These are phyloP conservation scores for Ottelia alismoides DNA, from an alignment of 106 monocot species.

Conservation along the genomic window DNA sequence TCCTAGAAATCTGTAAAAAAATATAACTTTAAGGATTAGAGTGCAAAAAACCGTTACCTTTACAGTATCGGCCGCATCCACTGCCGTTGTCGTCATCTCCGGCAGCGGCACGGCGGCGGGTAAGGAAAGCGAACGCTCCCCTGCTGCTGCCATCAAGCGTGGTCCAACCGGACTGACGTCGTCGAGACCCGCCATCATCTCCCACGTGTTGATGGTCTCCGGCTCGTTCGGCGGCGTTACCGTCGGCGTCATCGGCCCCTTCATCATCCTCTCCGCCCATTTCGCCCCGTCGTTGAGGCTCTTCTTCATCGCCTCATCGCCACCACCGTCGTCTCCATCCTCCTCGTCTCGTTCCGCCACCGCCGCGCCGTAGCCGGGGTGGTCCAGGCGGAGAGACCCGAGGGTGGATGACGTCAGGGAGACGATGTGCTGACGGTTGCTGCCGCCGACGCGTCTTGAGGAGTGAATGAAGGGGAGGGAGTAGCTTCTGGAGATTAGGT, in stretches of 20 bases:
- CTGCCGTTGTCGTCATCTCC: too few species aligned
- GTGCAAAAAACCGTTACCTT: too few species aligned
- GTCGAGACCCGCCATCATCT: conserved; percentile 19
- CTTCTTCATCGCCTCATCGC: conserved; percentile 17
- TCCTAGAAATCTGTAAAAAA: too few species aligned
- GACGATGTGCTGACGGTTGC: conserved; percentile 23
- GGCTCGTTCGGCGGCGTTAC: conserved; percentile 5
- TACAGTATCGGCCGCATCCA: too few species aligned
- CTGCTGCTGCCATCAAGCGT: background rate
- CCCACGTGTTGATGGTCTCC: conserved; percentile 7
- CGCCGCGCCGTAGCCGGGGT: background rate
- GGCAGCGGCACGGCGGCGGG: too few species aligned
- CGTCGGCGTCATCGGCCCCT: conserved; percentile 8
- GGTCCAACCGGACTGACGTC: conserved; percentile 4
- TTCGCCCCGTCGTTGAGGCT: conserved; percentile 12
- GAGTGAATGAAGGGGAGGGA: conserved; percentile 26
- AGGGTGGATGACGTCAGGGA: conserved; percentile 57
- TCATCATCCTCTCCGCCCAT: conserved; percentile 19
- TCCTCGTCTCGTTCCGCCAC: too few species aligned
- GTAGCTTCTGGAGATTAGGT: conserved; percentile 17
- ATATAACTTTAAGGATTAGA: too few species aligned
- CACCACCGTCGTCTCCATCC: conserved; percentile 15
- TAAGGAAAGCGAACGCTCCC: too few species aligned
- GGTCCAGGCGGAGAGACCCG: conserved; percentile 37
- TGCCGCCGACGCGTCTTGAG: conserved; percentile 1